Evolutionary conservation across 2,329 filamentous ascomycete genomes (phyloP).

Genomic region (Bipolaris bicolor): DNA sequence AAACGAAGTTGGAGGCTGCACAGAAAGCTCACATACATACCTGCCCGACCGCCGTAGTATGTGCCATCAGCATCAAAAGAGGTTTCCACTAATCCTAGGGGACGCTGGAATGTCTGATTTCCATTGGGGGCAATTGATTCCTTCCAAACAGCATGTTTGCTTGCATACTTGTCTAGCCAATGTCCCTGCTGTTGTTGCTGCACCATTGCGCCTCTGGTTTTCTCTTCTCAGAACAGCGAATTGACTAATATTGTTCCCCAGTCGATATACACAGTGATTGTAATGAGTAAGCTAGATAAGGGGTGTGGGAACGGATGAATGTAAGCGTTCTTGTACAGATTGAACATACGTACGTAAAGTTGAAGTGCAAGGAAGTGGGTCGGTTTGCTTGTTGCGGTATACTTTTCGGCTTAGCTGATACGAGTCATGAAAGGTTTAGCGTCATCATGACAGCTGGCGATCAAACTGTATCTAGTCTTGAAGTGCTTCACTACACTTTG

Average conservation of each 20-base stretch:
- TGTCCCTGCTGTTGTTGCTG: slow-evolving; percentile 17
- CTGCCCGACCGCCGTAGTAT: slow-evolving; percentile 53
- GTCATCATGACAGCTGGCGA: slow-evolving; percentile 3
- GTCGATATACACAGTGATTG: not conserved
- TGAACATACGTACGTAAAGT: not conserved
- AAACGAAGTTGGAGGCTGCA: not conserved
- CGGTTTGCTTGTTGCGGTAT: not conserved
- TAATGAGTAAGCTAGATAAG: not conserved
- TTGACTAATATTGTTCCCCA: not conserved
- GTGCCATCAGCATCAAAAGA: slow-evolving; percentile 55
- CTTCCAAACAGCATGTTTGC: slow-evolving; percentile 49
- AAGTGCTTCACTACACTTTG: not conserved
- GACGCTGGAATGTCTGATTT: slow-evolving; percentile 40
- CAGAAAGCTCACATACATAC: slow-evolving; percentile 2
- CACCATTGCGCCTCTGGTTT: not conserved
- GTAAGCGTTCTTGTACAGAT: not conserved
- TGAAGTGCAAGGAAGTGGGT: not conserved
- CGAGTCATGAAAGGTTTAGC: slow-evolving; percentile 4
- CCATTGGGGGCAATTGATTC: slow-evolving; percentile 15
- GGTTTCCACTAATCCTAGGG: slow-evolving; percentile 53
- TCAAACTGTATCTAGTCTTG: not conserved
- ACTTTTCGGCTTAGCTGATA: not conserved
- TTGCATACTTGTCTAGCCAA: slow-evolving; percentile 52
- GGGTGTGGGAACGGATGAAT: not conserved
- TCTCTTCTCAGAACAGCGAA: not conserved